These are phyloP conservation scores for Exophiala dermatitidis DNA, from an alignment of 2,329 filamentous ascomycete genomes.

Conservation along the genomic window DNA sequence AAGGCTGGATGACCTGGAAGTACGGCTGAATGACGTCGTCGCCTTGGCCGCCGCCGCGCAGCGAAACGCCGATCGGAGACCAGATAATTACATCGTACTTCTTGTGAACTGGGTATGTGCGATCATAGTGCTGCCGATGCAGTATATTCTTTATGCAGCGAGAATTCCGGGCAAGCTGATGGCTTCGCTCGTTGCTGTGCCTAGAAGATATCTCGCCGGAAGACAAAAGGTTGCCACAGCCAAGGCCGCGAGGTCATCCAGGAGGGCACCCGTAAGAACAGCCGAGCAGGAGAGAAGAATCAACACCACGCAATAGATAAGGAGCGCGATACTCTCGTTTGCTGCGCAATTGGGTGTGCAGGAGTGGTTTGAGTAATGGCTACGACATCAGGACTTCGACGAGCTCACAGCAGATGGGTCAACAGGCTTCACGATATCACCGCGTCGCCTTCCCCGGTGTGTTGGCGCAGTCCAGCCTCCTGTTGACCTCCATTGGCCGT, in stretches of 20 bases:
- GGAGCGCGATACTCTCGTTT: no score
- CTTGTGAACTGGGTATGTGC: constrained; percentile 35
- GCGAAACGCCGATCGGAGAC: constrained; percentile 25
- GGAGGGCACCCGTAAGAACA: constrained; percentile 3
- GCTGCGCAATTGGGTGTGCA: not conserved
- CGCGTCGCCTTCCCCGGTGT: no score
- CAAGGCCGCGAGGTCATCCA: constrained; percentile 9
- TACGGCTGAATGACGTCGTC: constrained; percentile 66
- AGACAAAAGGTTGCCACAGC: constrained; percentile 1
- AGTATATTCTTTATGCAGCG: constrained; percentile 29
- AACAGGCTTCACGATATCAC: no score
- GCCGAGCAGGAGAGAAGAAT: constrained; percentile 14
- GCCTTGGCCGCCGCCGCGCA: constrained; percentile 69
- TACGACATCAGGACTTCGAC: no score
- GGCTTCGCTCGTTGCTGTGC: constrained; percentile 8
- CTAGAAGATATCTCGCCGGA: constrained; percentile 10
- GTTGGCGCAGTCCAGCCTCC: no score
- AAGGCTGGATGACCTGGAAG: constrained; percentile 64
- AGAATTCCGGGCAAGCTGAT: constrained; percentile 31
- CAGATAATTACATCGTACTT: constrained; percentile 28
- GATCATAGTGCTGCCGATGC: constrained; percentile 33
- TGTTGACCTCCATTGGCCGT: no score
- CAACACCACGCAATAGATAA: not conserved
- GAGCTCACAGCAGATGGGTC: no score
- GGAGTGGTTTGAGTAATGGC: no score